These are phyloP conservation scores for Leccinum olivaceopallidum DNA, from an alignment of 768 basidiomycete genomes.

Conservation along the genomic window DNA sequence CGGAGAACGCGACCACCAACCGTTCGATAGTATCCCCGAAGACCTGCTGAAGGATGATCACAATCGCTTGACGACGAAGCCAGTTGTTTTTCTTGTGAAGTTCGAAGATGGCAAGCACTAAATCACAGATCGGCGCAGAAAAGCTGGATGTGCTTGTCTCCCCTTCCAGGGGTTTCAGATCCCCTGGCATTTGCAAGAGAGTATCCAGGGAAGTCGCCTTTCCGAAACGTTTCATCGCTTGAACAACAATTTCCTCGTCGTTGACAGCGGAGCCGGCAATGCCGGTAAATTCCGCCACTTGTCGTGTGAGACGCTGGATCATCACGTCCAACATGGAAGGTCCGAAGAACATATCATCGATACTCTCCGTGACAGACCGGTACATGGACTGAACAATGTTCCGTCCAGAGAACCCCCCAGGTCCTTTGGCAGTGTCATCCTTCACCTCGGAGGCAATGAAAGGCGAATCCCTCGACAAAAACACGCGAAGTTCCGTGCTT, in stretches of 20 bases:
- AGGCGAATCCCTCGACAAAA: constrained; percentile 86
- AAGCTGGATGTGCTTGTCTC: constrained; percentile 90
- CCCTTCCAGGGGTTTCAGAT: constrained; percentile 79
- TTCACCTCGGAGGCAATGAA: constrained; percentile 61
- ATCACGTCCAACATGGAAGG: constrained; percentile 96
- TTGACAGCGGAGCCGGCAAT: constrained; percentile 75
- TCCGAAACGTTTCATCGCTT: constrained; percentile 72
- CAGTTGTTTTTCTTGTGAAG: constrained; percentile 96
- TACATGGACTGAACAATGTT: constrained; percentile 87
- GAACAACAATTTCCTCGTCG: constrained; percentile 83
- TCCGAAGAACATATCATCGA: constrained; percentile 97
- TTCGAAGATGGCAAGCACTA: constrained; percentile 92
- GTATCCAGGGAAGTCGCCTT: constrained; percentile 67
- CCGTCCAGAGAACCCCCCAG: constrained; percentile 59
- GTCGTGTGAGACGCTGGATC: constrained; percentile 85
- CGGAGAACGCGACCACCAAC: constrained; percentile 43
- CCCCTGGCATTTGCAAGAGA: constrained; percentile 70
- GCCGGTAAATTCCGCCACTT: constrained; percentile 87
- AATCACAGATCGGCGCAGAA: constrained; percentile 91
- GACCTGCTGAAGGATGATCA: constrained; percentile 95
- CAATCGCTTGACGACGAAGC: constrained; percentile 92
- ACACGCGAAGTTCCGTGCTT: constrained; percentile 77
- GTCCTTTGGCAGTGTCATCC: constrained; percentile 41
- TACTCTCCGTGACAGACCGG: constrained; percentile 87
- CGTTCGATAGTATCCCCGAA: constrained; percentile 95